These are phyloP conservation scores for Toxicodendron radicans DNA, from an alignment of 345 rosid species.

Conservation along the genomic window DNA sequence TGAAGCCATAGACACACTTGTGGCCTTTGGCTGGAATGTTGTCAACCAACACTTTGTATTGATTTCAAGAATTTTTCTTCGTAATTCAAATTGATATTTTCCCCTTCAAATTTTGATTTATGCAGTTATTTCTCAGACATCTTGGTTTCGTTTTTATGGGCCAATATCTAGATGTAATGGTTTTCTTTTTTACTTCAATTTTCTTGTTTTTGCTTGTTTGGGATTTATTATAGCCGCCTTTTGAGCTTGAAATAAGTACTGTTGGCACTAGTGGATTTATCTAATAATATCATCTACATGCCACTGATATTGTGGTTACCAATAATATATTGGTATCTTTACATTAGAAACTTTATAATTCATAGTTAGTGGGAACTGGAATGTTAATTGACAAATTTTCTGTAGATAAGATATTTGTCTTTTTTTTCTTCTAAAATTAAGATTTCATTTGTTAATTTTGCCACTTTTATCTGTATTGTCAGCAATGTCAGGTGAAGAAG, in stretches of 20 bases:
- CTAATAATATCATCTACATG: not conserved
- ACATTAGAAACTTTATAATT: not conserved
- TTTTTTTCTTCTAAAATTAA: not conserved
- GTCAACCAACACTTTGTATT: not conserved
- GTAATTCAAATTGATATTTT: not conserved
- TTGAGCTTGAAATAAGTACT: not conserved
- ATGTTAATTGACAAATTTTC: not conserved
- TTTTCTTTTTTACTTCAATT: not conserved
- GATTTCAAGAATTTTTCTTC: not conserved
- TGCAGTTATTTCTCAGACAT: not conserved
- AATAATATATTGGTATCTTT: not conserved
- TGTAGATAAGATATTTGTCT: not conserved
- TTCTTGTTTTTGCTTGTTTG: not conserved
- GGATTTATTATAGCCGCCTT: not conserved
- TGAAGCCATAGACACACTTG: not conserved
- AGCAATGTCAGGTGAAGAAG: conserved; percentile 77
- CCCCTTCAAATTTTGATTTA: not conserved
- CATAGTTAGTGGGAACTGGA: not conserved
- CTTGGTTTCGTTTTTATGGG: not conserved
- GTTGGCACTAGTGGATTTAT: not conserved
- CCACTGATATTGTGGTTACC: not conserved
- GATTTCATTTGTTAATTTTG: not conserved
- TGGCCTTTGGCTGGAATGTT: not conserved
- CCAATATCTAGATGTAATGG: too few species aligned
- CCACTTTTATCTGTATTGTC: conserved; percentile 32